Evolutionary conservation across 768 basidiomycete species (phyloP).

Genomic region (Termitomyces sp.): DNA sequence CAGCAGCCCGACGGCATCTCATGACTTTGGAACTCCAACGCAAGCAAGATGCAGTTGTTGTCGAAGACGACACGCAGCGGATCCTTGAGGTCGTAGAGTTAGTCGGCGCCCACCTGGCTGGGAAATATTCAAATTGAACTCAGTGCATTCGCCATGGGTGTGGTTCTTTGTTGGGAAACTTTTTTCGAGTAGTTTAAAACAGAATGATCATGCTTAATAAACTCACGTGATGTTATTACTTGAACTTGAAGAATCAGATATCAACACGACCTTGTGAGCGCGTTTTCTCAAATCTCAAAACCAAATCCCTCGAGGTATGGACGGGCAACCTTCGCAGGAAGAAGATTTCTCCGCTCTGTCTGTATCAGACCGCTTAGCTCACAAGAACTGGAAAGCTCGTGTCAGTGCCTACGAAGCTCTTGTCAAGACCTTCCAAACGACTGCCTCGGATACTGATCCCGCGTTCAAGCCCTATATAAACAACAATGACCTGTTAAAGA

Average conservation of each 20-base stretch:
- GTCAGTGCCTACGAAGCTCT: slow-evolving; percentile 88
- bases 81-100: slow-evolving; percentile 54
- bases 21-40: slow-evolving; percentile 35
- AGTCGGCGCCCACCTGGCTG: slow-evolving; percentile 52
- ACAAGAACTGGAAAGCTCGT: slow-evolving; percentile 99
- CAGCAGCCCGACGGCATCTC: slow-evolving; percentile 42
- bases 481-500: slow-evolving; percentile 75
- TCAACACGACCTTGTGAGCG: slow-evolving; percentile 11
- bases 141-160: neutral
- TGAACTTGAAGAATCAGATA: slow-evolving; percentile 4
- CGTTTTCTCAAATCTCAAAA: slow-evolving; percentile 9
- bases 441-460: slow-evolving; percentile 90
- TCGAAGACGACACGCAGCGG: slow-evolving; percentile 47
- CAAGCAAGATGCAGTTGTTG: slow-evolving; percentile 33
- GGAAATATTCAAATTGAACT: slow-evolving; percentile 15
- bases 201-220: neutral
- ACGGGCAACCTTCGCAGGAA: slow-evolving; percentile 87
- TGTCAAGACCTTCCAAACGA: slow-evolving; percentile 80
- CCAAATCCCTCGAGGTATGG: slow-evolving; percentile 45
- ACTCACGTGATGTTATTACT: slow-evolving; percentile 13
- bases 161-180: neutral
- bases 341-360: slow-evolving; percentile 86
- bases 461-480: slow-evolving; percentile 87
- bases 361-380: slow-evolving; percentile 73
- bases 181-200: neutral